A percentile compares a stretch with the other conserved stretches of the same genome.
These are phyloP conservation scores for Penicillium alfredii DNA, from an alignment of 495 filamentous ascomycete genomes.

Conservation along the genomic window DNA sequence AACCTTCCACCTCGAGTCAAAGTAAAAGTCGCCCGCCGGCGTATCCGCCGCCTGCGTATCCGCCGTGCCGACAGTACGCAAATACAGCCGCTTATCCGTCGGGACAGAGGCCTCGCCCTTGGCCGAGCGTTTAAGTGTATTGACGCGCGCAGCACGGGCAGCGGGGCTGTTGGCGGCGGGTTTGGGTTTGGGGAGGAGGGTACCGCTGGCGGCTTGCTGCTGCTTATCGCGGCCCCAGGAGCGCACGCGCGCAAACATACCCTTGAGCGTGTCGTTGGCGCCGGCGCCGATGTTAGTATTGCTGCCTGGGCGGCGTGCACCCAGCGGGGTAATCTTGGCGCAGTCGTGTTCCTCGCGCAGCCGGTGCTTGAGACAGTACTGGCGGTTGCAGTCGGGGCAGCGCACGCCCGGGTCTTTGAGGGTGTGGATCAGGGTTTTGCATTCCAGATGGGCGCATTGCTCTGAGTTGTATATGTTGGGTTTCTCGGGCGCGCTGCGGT, in stretches of 20 bases:
- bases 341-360: constrained; percentile 86
- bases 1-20: constrained; percentile 78
- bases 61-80: constrained; percentile 70
- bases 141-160: constrained; percentile 56
- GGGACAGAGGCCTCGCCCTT: constrained; percentile 83
- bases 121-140: constrained; percentile 72
- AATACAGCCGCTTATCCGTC: constrained; percentile 72
- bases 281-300: too few species aligned
- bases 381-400: constrained; percentile 70
- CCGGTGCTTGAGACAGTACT: constrained; percentile 91
- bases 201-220: constrained; percentile 35
- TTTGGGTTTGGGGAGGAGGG: constrained; percentile 40
- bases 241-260: constrained; percentile 58
- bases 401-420: constrained; percentile 70
- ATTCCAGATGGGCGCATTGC: constrained; percentile 67
- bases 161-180: constrained; percentile 54
- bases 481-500: constrained; percentile 32
- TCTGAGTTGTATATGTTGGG: constrained; percentile 56
- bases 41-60: constrained; percentile 75
- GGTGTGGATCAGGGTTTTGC: constrained; percentile 84
- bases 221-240: constrained; percentile 63
- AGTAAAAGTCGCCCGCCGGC: constrained; percentile 77
- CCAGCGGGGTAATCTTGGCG: constrained; percentile 59
- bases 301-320: too few species aligned
- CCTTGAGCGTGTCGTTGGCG: constrained; percentile 44